Evolutionary conservation across 495 filamentous ascomycete species (phyloP).

Genomic region (Trichoderma asperelloides): DNA sequence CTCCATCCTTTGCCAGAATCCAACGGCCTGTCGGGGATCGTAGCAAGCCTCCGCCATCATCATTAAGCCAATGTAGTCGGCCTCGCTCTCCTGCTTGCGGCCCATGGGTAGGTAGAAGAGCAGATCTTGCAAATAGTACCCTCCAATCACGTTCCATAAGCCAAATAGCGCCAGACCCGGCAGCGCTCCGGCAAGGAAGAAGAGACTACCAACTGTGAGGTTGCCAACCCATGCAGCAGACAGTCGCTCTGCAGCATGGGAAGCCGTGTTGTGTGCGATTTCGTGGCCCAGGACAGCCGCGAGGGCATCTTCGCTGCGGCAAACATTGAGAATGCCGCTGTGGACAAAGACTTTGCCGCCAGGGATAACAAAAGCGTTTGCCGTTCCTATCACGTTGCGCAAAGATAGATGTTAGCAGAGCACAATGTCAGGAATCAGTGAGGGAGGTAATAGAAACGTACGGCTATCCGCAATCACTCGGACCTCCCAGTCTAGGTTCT

Average conservation of each 20-base stretch:
- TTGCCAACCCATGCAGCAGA: slow-evolving; percentile 50
- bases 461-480: slow-evolving; percentile 62
- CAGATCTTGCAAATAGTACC: slow-evolving; percentile 46
- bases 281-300: slow-evolving; percentile 87
- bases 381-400: slow-evolving; percentile 16
- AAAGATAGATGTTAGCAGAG: background rate
- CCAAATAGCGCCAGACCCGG: slow-evolving; percentile 25
- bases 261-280: slow-evolving; percentile 85
- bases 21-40: slow-evolving; percentile 63
- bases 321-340: slow-evolving; percentile 69
- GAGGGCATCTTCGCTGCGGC: slow-evolving; percentile 61
- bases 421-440: background rate
- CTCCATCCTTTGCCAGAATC: slow-evolving; percentile 69
- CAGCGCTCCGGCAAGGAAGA: slow-evolving; percentile 46
- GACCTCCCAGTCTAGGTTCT: slow-evolving; percentile 65
- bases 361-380: slow-evolving; percentile 86
- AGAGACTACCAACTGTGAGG: slow-evolving; percentile 38
- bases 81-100: slow-evolving; percentile 55
- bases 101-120: slow-evolving; percentile 62
- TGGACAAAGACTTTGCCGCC: slow-evolving; percentile 94
- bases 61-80: slow-evolving; percentile 82
- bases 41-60: slow-evolving; percentile 54
- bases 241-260: slow-evolving; percentile 70
- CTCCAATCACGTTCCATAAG: slow-evolving; percentile 18
- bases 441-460: background rate